Base-by-base conservation (phyloP, 306 rosid species). In the Trifolium fragiferum region DNA sequence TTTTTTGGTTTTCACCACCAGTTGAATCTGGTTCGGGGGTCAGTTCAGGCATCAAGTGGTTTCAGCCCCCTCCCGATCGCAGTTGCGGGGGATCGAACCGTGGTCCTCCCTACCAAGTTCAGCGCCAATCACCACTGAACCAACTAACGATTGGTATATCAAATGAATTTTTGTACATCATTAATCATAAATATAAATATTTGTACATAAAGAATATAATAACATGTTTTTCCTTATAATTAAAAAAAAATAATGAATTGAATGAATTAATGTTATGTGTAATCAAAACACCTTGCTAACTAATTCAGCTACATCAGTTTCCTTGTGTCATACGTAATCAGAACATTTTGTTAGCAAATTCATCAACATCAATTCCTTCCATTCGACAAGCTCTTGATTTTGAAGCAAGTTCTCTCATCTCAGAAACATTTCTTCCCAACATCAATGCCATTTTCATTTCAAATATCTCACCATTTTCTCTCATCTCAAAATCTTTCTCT, bases 371-470 rank as follows among this genome's bases (percentile, higher is more conserved):
- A 5, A 55, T 72, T 62, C 88, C 92, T 9, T 81, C 69, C 3
- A 13, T 1, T 2, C 91, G 80, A 43, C 72, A 84, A 5, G 82
- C 60, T 65, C 80, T 80, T 11, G 92, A 86, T 72, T 87, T 89
- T 1, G 62, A 63, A 3, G 89, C 86, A 37, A 91, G 75, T 78
- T 84, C 66, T 75, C 79, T 81, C 0, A 89, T 72, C 73, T 91
- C 82, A 1, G 84, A 76, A 19, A 86, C 82, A 73, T 75, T 89
- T 86, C 95, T 87, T 27, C 97, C 97, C 68, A 89, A 69, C 57
- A 60, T 23, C 84, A 87, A 41, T 47, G 88, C 92, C 69, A 87
- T 66, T 77, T 89, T 89, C 85, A 81, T 86, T 58, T 87, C 88
- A 18, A 91, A 82, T 13, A 86, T 2, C 15, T 73, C 70, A 1